A percentile compares a stretch with the other conserved stretches of the same genome.
Conservation (phyloP, 1,284 basidiomycete species). For the Peniophora sp. region DNA sequence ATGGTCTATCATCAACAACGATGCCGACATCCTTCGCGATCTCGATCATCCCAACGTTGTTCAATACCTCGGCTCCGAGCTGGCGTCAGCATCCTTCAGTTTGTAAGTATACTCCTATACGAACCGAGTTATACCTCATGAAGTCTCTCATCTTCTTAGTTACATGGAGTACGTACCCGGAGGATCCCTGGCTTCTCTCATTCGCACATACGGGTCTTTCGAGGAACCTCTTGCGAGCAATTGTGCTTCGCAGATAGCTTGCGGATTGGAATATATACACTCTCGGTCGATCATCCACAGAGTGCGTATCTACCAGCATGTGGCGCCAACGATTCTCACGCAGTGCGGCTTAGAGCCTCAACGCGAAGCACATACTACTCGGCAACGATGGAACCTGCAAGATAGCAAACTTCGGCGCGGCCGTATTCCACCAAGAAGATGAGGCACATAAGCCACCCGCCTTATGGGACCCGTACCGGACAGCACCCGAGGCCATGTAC, state of each 20-base stretch:
- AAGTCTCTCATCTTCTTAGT: slow-evolving; percentile 20
- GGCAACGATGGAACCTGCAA: slow-evolving; percentile 68
- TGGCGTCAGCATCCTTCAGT: slow-evolving; percentile 49
- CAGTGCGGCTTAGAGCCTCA: slow-evolving; percentile 31
- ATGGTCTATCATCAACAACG: slow-evolving; percentile 53
- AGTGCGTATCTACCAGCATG: slow-evolving; percentile 25
- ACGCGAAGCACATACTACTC: slow-evolving; percentile 76
- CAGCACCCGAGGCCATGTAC: neutral
- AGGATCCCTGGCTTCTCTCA: slow-evolving; percentile 63
- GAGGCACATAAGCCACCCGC: too few relatives aligned
- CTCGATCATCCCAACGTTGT: slow-evolving; percentile 71
- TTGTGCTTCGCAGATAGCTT: slow-evolving; percentile 66
- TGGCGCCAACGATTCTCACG: neutral
- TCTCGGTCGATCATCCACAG: slow-evolving; percentile 64
- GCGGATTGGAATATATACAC: slow-evolving; percentile 73
- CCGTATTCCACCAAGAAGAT: too few relatives aligned
- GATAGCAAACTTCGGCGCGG: slow-evolving; percentile 80
- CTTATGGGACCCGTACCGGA: slow-evolving; percentile 29
- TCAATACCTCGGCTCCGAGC: slow-evolving; percentile 63
- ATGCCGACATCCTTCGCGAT: slow-evolving; percentile 59
- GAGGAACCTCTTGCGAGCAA: slow-evolving; percentile 60
- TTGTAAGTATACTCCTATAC: slow-evolving; percentile 32
- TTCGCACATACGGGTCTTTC: slow-evolving; percentile 60
- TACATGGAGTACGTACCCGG: slow-evolving; percentile 72
- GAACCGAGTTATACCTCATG: slow-evolving; percentile 17